phyloP scores from a whole-genome alignment of 352 stramenopile genomes.

The Lagenidium giganteum region DNA sequence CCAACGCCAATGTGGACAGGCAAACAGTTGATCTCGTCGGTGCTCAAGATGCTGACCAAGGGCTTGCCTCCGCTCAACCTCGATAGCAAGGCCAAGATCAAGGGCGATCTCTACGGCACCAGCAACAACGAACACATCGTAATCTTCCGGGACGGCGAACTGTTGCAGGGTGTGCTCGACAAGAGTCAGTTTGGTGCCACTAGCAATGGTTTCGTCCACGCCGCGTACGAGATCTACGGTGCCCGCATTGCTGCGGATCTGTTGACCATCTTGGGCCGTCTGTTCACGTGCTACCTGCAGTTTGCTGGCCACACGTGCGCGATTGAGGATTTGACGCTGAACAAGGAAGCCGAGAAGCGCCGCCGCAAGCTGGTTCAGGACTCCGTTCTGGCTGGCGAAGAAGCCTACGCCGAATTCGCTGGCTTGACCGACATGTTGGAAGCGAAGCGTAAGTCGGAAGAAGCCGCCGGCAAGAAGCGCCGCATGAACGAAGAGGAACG shows the following conservation, averaged over 20 bases:
- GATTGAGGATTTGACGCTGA: conserved; percentile 98
- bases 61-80: conserved; percentile 88
- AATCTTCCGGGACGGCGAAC: conserved; percentile 93
- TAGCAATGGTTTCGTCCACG: conserved; percentile 98
- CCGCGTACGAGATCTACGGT: conserved; percentile 92
- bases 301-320: conserved; percentile 98
- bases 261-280: conserved; percentile 75
- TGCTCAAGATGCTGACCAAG: conserved; percentile 94
- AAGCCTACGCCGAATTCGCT: conserved; percentile 83
- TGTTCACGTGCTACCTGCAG: conserved; percentile 98
- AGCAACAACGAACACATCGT: conserved; percentile 95
- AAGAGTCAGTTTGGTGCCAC: conserved; percentile 98
- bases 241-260: conserved; percentile 78
- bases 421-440: conserved; percentile 65
- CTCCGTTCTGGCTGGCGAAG: conserved; percentile 72
- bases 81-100: conserved; percentile 97
- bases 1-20: conserved; percentile 97
- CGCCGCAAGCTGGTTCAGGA: conserved; percentile 87
- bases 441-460: conserved; percentile 41
- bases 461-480: conserved; percentile 50
- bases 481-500: conserved; percentile 84
- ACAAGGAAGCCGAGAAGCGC: conserved; percentile 88
- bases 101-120: conserved; percentile 92
- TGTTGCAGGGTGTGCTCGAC: conserved; percentile 97
- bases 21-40: conserved; percentile 98